Evolutionary conservation across 129 eudicot genomes (phyloP), one percentile per base, ranked within the genome.

Genomic region (Tagetes erecta): DNA sequence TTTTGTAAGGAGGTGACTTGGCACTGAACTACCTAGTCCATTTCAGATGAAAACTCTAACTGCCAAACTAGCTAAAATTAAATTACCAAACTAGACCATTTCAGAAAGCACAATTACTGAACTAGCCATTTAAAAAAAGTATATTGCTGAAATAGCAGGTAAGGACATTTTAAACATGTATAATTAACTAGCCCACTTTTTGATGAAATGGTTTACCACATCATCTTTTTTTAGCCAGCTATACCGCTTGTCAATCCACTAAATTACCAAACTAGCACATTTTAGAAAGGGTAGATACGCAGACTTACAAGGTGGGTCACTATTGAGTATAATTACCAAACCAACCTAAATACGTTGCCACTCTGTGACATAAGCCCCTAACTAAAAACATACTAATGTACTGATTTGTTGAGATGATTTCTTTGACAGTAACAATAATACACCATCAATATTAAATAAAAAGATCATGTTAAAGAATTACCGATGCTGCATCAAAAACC

Each of bases 401-500:
- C 44, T 42, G 10, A 31, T 57, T 57, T 60, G n/a, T 5, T 11
- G 44, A 36, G 33, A 50, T 33, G 9, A 62, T 33, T 20, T 38
- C 9, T 20, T 39, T 38, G 4, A 33, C 2, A 6, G 14, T 65
- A 7, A 76, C 55, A 38, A 39, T 67, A 39, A 56, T 41, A 30
- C 57, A 50, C 58, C 11, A 7, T 10, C 2, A 62, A 11, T 62
- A 1, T 3, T 36, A 62, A 4, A 37, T 4, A 30, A 5, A 40
- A 66, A 7, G 4, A 34, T 44, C 58, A 68, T 42, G 50, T 39
- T 45, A 5, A 66, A 20, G 73, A 60, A 80, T 79, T 71, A 93
- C 96, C 80, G 84, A 76, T 68, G 98, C 98, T 33, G 98, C 96
- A 71, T 87, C 98, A 33, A 82, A 90, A 67, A 93, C 96, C 6